Conservation (phyloP, 345 rosid genomes). For the Rhodamnia rubescens region DNA sequence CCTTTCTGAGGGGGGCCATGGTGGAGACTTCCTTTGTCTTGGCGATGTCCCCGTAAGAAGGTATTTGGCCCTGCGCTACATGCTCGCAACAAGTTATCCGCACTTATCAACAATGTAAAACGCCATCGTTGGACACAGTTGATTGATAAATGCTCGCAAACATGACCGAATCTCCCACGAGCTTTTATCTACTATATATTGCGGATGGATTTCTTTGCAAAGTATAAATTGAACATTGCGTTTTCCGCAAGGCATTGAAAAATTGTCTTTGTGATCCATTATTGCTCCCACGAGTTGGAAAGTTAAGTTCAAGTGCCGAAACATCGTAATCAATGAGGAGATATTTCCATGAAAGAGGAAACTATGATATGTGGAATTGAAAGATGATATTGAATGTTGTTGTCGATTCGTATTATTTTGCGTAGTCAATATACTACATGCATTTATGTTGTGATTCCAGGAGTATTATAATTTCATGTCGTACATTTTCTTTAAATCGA, state of each 20-base stretch:
- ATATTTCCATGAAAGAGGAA: not conserved
- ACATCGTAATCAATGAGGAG: not conserved
- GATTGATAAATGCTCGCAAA: not conserved
- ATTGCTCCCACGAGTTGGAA: too few species aligned
- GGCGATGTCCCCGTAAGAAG: not conserved
- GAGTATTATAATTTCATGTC: not conserved
- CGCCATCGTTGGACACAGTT: not conserved
- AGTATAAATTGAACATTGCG: not conserved
- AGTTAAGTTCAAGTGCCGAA: too few species aligned
- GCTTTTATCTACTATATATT: not conserved
- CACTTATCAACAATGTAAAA: not conserved
- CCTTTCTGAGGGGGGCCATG: too few species aligned
- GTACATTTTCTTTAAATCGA: not conserved
- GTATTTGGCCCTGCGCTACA: rapidly evolving
- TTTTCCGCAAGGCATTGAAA: not conserved
- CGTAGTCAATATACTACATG: not conserved
- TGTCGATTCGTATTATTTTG: not conserved
- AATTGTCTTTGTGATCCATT: not conserved
- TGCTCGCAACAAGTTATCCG: not conserved
- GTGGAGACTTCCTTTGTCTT: not conserved
- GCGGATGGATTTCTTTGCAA: not conserved
- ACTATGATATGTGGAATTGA: not conserved
- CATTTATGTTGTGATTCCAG: not conserved
- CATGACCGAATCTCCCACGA: not conserved
- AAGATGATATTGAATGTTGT: not conserved